Conservation (phyloP, 176 grass and related monocot species). For the Pontederia crassipes region DNA sequence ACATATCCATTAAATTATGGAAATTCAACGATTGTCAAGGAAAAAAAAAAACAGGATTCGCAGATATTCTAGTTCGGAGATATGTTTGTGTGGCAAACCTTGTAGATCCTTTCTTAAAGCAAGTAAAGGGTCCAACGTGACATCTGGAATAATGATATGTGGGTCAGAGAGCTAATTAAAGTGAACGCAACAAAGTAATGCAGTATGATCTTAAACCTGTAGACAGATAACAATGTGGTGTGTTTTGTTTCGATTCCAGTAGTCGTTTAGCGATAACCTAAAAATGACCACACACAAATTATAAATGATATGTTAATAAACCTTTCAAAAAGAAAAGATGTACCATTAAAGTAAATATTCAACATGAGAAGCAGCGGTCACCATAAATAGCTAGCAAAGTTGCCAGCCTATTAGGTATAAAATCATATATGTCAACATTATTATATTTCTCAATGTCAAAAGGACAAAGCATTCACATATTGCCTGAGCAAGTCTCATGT, state of each 20-base stretch:
- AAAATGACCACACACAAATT: constrained; percentile 7
- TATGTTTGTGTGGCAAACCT: constrained; percentile 36
- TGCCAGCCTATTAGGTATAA: too few species aligned
- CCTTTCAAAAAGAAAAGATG: constrained; percentile 3
- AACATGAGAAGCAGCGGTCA: too few species aligned
- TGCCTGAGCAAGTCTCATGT: too few species aligned
- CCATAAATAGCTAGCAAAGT: too few species aligned
- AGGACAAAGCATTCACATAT: too few species aligned
- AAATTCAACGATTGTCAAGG: too few species aligned
- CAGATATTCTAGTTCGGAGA: constrained; percentile 11
- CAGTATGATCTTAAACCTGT: constrained; percentile 38
- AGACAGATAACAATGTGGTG: constrained; percentile 87
- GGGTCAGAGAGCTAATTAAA: constrained; percentile 14
- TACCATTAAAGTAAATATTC: not conserved
- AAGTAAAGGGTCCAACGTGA: constrained; percentile 80
- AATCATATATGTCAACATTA: too few species aligned
- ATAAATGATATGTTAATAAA: not conserved
- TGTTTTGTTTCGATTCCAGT: constrained; percentile 89
- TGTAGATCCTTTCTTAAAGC: constrained; percentile 87
- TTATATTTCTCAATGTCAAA: too few species aligned
- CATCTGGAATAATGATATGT: constrained; percentile 57
- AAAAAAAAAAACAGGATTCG: constrained; percentile 10
- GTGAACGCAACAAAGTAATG: constrained; percentile 1
- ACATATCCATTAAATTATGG: not conserved
- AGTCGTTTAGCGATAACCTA: constrained; percentile 90